Evolutionary conservation across 805 yeast genomes (phyloP), one percentile per base, ranked within the genome.

Genomic region (Suhomyces emberorum): DNA sequence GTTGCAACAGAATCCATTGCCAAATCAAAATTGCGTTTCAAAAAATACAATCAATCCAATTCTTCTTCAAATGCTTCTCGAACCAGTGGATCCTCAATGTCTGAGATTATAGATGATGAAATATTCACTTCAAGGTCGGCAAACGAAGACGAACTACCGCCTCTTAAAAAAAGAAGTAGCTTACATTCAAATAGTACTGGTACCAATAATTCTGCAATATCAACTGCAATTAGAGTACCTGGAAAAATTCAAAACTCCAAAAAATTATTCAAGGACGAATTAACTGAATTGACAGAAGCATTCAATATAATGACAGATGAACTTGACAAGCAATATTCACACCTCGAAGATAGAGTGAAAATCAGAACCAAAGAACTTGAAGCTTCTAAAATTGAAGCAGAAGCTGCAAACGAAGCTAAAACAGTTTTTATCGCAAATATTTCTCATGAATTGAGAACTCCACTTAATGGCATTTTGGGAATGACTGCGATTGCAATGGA

Each of bases 401-500:
- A 91, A 61, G 79, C 83, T 19, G 98, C 98, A 1, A 91, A 91
- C 58, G 97, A 93, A 49, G 96, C 98, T 3, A 93, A 93, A 54
- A 89, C 98, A 0, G 88, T 87, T 5, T 88, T 88, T 55, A 82
- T 88, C 51, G 96, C 96, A 2, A 86, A 89, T 48, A 88, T 88
- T 12, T 86, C 96, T 0, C 96, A 88, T 58, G 98, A 93, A 64
- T 70, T 93, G 53, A 76, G 98, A 49, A 93, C 98, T 0, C 98
- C 98, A 1, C 68, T 93, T 43, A 93, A 93, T 58, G 98, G 98
- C 55, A 93, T 93, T 28, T 65, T 93, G 37, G 98, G 98, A 44
- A 86, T 91, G 89, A 86, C 97, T 0, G 84, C 95, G 2, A 83
- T 91, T 38, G 89, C 96, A 4, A 79, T 88, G 85, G 93, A 85